Percentiles rank a stretch among this genome's conserved stretches.
phyloP scores from a whole-genome alignment of 495 filamentous ascomycete genomes.

The Pyrenopolyporus hunteri region DNA sequence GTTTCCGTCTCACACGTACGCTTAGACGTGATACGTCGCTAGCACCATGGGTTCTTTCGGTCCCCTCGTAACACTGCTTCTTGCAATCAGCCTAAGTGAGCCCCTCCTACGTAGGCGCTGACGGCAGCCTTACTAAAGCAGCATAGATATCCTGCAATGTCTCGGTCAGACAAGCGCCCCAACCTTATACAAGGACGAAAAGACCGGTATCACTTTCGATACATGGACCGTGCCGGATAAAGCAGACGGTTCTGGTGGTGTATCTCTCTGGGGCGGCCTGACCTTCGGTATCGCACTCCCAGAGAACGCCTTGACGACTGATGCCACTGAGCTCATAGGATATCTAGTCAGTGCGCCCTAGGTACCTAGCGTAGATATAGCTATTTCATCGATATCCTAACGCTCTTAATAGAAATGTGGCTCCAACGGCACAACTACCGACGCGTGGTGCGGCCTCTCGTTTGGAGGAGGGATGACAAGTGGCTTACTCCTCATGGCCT shows the following conservation, averaged over 20 bases:
- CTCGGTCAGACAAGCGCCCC: slow-evolving; percentile 31
- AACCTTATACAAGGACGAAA: slow-evolving; percentile 37
- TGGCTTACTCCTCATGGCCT: slow-evolving; percentile 63
- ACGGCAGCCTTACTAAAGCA: slow-evolving; percentile 18
- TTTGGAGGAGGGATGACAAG: slow-evolving; percentile 65
- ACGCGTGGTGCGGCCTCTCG: slow-evolving; percentile 64
- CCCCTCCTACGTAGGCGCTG: background rate
- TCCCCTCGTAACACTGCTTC: slow-evolving; percentile 23
- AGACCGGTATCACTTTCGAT: slow-evolving; percentile 44
- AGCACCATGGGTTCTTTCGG: slow-evolving; percentile 32
- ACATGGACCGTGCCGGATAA: slow-evolving; percentile 39
- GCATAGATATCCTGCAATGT: slow-evolving; percentile 35
- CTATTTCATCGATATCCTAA: slow-evolving; percentile 30
- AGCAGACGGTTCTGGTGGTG: slow-evolving; percentile 18
- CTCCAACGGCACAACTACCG: slow-evolving; percentile 33
- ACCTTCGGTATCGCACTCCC: slow-evolving; percentile 59
- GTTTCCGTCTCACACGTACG: background rate
- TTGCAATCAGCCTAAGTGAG: slow-evolving; percentile 34
- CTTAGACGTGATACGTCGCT: slow-evolving; percentile 11
- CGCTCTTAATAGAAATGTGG: slow-evolving; percentile 14
- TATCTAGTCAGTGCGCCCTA: slow-evolving; percentile 40
- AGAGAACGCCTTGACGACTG: slow-evolving; percentile 44
- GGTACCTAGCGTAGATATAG: background rate
- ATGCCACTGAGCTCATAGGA: slow-evolving; percentile 59
- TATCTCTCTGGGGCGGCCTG: slow-evolving; percentile 43